Percentiles rank a stretch among this genome's conserved stretches.
Evolutionary conservation across 2,329 filamentous ascomycete species (phyloP).

Genomic region (Zalaria sp.): DNA sequence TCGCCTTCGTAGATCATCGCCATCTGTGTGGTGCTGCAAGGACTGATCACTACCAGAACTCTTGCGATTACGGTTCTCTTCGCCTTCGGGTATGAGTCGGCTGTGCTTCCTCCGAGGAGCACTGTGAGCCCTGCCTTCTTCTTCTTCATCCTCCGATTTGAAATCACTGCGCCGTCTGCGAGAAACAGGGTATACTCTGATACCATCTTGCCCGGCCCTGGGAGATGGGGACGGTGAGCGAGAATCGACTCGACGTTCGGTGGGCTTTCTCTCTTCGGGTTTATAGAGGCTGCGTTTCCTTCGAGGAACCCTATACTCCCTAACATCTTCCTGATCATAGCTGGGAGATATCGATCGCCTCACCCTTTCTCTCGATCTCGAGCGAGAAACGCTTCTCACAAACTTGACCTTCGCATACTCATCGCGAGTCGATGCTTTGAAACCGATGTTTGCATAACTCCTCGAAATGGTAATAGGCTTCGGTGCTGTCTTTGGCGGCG

Average conservation of each 20-base stretch:
- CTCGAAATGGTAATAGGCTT: slow-evolving; percentile 7
- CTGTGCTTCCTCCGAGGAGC: not conserved
- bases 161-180: not conserved
- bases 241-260: too few species aligned
- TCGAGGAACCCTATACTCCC: too few species aligned
- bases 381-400: too few species aligned
- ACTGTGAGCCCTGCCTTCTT: not conserved
- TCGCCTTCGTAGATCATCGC: not conserved
- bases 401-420: too few species aligned
- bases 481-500: slow-evolving; percentile 11
- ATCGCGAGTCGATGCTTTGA: slow-evolving; percentile 6
- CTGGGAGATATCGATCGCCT: too few species aligned
- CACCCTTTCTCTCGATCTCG: too few species aligned
- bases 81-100: not conserved
- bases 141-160: not conserved
- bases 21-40: not conserved
- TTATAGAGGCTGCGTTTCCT: too few species aligned
- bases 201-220: slow-evolving; percentile 1
- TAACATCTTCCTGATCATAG: too few species aligned
- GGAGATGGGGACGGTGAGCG: too few species aligned
- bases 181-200: slow-evolving; percentile 1
- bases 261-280: too few species aligned
- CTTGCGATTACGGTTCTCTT: not conserved
- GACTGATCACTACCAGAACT: not conserved
- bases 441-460: not conserved